Conservation (phyloP, 2,329 filamentous ascomycete species). For the Diaporthe sp. region DNA sequence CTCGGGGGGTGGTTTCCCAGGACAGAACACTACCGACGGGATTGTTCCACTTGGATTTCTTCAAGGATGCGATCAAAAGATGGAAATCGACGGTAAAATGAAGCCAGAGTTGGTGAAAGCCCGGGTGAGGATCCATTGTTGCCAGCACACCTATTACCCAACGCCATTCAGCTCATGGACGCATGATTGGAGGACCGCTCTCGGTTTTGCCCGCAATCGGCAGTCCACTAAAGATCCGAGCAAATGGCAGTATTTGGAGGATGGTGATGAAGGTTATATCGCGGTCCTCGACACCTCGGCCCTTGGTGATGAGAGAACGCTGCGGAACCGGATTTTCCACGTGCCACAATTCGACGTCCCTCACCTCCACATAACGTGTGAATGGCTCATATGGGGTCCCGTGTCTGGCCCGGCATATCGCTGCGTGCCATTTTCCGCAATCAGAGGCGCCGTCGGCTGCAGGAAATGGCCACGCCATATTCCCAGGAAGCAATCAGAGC, state of each 20-base stretch:
- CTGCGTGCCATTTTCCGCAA: neutral
- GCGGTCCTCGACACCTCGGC: constrained; percentile 1
- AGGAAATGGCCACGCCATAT: neutral
- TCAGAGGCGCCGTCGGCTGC: neutral
- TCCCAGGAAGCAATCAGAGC: too few relatives aligned
- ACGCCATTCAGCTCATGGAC: constrained; percentile 5
- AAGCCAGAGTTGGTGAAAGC: neutral
- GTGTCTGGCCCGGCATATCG: neutral
- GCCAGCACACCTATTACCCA: neutral
- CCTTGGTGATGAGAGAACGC: neutral
- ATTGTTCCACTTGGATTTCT: neutral
- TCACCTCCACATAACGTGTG: neutral
- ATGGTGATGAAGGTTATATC: neutral
- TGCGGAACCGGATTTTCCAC: neutral
- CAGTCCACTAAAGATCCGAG: neutral
- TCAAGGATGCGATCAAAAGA: neutral
- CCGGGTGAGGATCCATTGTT: neutral
- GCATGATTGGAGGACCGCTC: neutral
- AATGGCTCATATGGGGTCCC: constrained; percentile 4
- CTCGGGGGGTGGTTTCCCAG: neutral
- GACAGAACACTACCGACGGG: neutral
- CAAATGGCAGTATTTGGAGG: neutral
- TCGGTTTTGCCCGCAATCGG: neutral
- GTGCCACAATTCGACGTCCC: neutral
- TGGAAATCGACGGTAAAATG: neutral